Base-by-base conservation (phyloP, 768 basidiomycete genomes). In the Trametes coccinea region DNA sequence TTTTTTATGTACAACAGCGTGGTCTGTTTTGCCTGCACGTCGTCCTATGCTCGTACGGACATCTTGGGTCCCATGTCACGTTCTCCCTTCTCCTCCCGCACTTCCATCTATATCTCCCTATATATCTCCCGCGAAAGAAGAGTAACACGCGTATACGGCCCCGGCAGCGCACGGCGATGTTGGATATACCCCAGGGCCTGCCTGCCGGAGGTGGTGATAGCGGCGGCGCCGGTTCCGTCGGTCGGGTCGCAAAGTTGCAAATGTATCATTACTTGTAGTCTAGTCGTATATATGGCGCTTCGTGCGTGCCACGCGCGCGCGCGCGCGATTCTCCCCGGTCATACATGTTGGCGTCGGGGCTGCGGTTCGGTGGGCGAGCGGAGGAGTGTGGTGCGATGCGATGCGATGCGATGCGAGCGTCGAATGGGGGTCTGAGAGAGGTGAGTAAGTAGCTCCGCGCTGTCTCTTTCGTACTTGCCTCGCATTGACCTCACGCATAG, bases 191-290 rank as follows among this genome's bases (percentile, higher is more conserved):
- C 34, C 37, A 53, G 53, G 50, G 54, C 53, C 16, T 5, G 48
- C 30, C 48, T 54, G 37, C 22, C 22, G 22, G 22, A 22, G 22
- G 22, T 22, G 22, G 22, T 22, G 22, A 22, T 22, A 22, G 22
- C 22, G 22, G 22, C 22, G 22, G 22, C 22, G 22, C 22, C 22
- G 22, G 22, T 10, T 27, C n/a, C 22, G 45, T 13, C 45, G 17
- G 3, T 10, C 45, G 17, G n/a, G 13, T 41, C 10, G 27, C 14
- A 4, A 45, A 41, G 5, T 30, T 50, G 56, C 41, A 59, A 55
- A 64, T 64, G 62, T 64, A 64, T 64, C 62, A 64, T 44, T 64
- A 64, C 62, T 63, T 64, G 62, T 64, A 64, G 58, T 64, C 62
- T 64, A 64, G 62, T 60, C 58, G 50, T 64, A 64, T 64, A 56